Base-by-base conservation (phyloP, 805 yeast species). In the Kodamaea neixiangensis region DNA sequence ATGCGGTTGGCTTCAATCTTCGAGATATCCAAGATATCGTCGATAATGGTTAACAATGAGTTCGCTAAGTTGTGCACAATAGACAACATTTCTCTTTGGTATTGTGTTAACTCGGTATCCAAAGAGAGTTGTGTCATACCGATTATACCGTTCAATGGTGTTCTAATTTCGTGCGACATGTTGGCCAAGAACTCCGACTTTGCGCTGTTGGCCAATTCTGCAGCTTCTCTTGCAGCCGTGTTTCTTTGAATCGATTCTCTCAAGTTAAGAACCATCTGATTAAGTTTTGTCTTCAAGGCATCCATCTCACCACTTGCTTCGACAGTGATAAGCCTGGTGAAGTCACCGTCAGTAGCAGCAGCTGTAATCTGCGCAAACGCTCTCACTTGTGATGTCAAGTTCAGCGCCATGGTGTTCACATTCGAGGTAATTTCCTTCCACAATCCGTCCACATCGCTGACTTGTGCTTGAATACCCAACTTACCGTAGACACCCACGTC, bases 401-500 rank as follows among this genome's bases (percentile, higher is more conserved):
- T 89, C n/a, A 93, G 84, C 47, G 97, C 96, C 97, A 89, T 89
- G 19, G 93, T 89, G 64, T 89, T 89, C 57, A 89, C 97, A 69
- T 89, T 89, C 15, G 94, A 87, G 21, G 96, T 89, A 62, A 89
- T 89, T 60, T 88, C 96, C 63, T 87, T 89, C 97, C 97, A 89
- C 53, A 89, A 71, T 2, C 97, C 97, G 67, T 89, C 96, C 18
- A 89, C 96, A 72, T 89, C 96, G 48, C 84, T 81, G 21, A 89
- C 96, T 64, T 89, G 94, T 6, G 96, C 96, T 64, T 89, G 96
- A 44, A 89, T 94, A 60, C 97, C 97, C 49, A 89, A 79, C 66
- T 89, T 89, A 73, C 97, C 97, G 62, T 89, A 93, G 46, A 89
- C 88, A 74, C 97, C 97, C 58, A 89, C 96, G 74, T 89, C 96